Base-by-base conservation (phyloP, 1,139 yeast species). In the Debaryomyces psychrophilus region DNA sequence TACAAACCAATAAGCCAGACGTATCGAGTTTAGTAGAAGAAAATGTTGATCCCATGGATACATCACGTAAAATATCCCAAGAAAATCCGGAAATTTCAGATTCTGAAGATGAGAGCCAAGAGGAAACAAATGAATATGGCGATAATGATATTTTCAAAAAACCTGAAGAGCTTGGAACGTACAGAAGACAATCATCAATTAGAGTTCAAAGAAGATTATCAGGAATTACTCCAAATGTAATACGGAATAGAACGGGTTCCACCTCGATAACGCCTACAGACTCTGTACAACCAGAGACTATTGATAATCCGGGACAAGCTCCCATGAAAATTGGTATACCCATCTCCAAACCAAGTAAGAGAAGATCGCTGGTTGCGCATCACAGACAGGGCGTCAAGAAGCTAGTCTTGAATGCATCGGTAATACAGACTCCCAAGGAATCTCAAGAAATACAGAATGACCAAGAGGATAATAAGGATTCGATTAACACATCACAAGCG, bases 251-350 rank as follows among this genome's bases (percentile, higher is more conserved):
- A 38, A 58, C 72, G 4, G 64, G 65, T 0, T 71, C 77, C 1
- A 53, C 69, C 2, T 57, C 59, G 5, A 53, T 60, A 4, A 44
- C 53, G 3, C 53, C 59, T n/a, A 37, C 60, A 43, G 35, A 12
- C 11, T 33, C 47, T n/a, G 41, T 31, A 4, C 28, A 38, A n/a
- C 46, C 46, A 9, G 48, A 37, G 15, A 47, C 52, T 11, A 33
- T 51, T 22, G 54, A 46, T 7, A 49, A 41, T 11, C 41, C 12
- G 8, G 49, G 44, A 5, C 58, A 57, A 8, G 50, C 50, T 1
- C 76, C 78, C 0, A 66, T 69, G 22, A 65, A 65, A 37, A 73
- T 73, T 46, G 74, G 68, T 15, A 68, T 73, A 14, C 77, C 78
- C 1, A 52, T 60, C 15, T 58, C 65, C 3, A 68, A 64, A 39